A percentile compares a stretch with the other conserved stretches of the same genome.
Conservation (phyloP, 2,329 filamentous ascomycete genomes). For the Amauroascus niger region DNA sequence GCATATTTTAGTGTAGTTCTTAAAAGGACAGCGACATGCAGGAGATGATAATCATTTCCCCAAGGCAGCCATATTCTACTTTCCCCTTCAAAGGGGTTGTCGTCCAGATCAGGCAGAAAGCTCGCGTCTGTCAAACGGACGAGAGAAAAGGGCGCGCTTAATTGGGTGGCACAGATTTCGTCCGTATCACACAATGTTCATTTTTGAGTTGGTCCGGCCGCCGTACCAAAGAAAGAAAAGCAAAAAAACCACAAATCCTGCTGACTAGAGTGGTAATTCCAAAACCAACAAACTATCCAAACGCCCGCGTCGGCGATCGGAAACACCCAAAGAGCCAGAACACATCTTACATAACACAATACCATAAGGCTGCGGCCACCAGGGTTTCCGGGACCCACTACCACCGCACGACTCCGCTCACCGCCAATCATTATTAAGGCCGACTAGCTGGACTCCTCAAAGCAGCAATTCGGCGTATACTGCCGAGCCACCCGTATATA, state of each 20-base stretch:
- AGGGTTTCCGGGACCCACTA: conserved; percentile 1
- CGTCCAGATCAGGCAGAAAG: not conserved
- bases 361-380: conserved; percentile 6
- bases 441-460: conserved; percentile 2
- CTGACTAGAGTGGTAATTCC: too few species aligned
- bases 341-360: not conserved
- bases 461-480: conserved; percentile 3
- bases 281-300: too few species aligned
- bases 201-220: not conserved
- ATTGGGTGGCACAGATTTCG: not conserved
- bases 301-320: conserved; percentile 1
- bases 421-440: not conserved
- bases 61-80: not conserved
- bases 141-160: not conserved
- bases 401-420: not conserved
- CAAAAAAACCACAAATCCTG: not conserved
- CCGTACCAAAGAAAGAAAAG: not conserved
- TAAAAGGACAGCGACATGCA: too few species aligned
- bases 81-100: too few species aligned
- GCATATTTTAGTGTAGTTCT: too few species aligned
- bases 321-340: not conserved
- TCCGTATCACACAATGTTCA: too few species aligned
- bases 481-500: conserved; percentile 9
- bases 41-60: not conserved
- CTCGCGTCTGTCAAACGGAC: not conserved